phyloP scores from a whole-genome alignment of 345 rosid species.

The Gossypium thurberi region DNA sequence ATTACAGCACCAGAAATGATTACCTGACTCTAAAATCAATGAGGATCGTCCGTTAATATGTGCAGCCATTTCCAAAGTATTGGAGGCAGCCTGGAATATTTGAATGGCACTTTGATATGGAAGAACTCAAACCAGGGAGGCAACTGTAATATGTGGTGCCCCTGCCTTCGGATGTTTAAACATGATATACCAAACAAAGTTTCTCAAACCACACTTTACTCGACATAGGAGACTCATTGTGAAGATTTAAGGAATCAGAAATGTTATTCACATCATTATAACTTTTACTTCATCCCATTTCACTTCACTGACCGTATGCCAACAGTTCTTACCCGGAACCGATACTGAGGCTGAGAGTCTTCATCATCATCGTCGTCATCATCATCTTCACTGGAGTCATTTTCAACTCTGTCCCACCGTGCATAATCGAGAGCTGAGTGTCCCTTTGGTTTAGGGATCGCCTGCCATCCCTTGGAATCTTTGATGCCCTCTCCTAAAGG shows the following conservation, averaged over 20 bases:
- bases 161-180: not conserved
- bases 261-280: not conserved
- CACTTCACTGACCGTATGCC: constrained; percentile 76
- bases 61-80: not conserved
- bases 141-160: constrained; percentile 1
- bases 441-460: constrained; percentile 96
- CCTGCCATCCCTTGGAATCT: constrained; percentile 69
- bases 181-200: not conserved
- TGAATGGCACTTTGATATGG: not conserved
- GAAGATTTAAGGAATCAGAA: not conserved
- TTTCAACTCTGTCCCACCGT: constrained; percentile 77
- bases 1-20: not conserved
- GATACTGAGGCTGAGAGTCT: constrained; percentile 59
- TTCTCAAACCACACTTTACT: constrained; percentile 1
- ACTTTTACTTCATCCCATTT: constrained; percentile 15
- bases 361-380: constrained; percentile 54
- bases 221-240: not conserved
- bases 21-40: not conserved
- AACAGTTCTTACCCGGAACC: constrained; percentile 76
- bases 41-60: not conserved
- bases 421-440: constrained; percentile 83
- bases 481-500: constrained; percentile 29
- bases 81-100: not conserved
- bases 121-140: not conserved
- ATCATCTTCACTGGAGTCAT: constrained; percentile 77